Conservation (phyloP, 495 filamentous ascomycete genomes). For the Peziza echinospora region DNA sequence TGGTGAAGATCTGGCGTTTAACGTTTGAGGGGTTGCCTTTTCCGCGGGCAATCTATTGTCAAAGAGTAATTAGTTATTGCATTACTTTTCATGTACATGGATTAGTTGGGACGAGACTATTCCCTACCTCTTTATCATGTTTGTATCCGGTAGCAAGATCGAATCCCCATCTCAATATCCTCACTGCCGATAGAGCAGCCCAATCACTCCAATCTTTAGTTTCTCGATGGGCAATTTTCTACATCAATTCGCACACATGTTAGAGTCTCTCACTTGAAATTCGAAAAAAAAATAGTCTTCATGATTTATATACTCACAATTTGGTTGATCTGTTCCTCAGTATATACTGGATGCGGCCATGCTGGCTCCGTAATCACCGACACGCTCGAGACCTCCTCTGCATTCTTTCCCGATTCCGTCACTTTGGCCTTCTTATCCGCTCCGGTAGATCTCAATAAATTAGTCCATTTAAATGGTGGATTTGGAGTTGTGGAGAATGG, state of each 20-base stretch:
- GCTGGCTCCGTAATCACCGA: conserved; percentile 33
- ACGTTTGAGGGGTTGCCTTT: conserved; percentile 21
- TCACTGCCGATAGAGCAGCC: conserved; percentile 39
- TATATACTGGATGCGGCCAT: conserved; percentile 47
- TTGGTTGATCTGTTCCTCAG: conserved; percentile 34
- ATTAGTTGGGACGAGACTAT: conserved; percentile 10
- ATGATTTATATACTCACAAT: conserved; percentile 22
- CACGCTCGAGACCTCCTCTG: no score
- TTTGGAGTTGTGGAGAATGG: no score
- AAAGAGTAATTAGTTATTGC: neutral
- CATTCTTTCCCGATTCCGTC: no score
- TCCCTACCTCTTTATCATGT: conserved; percentile 34
- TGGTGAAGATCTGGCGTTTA: conserved; percentile 30
- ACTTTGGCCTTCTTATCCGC: no score
- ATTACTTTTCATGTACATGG: neutral
- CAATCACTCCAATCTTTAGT: conserved; percentile 45
- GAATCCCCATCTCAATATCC: conserved; percentile 41
- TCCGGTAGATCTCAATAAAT: no score
- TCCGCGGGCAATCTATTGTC: conserved; percentile 16
- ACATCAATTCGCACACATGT: no score
- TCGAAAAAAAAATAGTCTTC: neutral
- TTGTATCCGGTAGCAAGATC: conserved; percentile 52
- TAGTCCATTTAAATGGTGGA: no score
- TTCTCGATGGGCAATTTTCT: conserved; percentile 41
- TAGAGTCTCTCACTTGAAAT: neutral